Base-by-base conservation (phyloP, 2,329 filamentous ascomycete species). In the Knufia petricola region DNA sequence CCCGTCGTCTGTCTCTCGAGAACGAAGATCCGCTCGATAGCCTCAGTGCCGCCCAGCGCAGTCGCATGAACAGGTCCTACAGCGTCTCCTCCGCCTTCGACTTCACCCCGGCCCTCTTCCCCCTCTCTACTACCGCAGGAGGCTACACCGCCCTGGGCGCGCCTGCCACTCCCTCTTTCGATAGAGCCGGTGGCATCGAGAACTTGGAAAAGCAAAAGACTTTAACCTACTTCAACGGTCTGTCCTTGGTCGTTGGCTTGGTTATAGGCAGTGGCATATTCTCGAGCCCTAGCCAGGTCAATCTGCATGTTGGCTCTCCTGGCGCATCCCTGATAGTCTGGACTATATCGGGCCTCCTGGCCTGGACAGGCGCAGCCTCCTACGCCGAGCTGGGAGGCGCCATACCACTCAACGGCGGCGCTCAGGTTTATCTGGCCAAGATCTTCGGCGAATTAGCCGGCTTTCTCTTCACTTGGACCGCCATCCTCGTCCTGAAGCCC, bases 181-280 rank as follows among this genome's bases (percentile, higher is more conserved):
- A 80, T 58, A 66, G 74, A 50, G 65, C 74, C 53, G 78, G 77
- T 13, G 61, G 84, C 19, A 78, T 79, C n/a, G 85, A 84, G 52
- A 87, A 84, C 34, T 68, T 96, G 55, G 92, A 98, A 73, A 92
- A 87, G 65, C 84, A 94, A 71, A 98, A 98, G 72, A 94, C 86
- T 12, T 69, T 98, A 66, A 96, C 92, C 23, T 96, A 90, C 63
- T 64, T 96, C 40, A 98, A 98, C 65, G 92, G 92, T 1, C 67
- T 98, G 50, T 94, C 87, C 20, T 73, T 98, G 50, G 85, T 98
- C 43, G 78, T 96, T 42, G 90, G 92, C 1, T 69, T 98, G 55
- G 94, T 96, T 58, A 96, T 98, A 61, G 92, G 92, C 2, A 94
- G 87, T 20, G 92, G 90, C 12, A 95, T 98, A 61, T 98, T 96